Evolutionary conservation across 257 asterid species (phyloP).

Genomic region (Scutellaria baicalensis): DNA sequence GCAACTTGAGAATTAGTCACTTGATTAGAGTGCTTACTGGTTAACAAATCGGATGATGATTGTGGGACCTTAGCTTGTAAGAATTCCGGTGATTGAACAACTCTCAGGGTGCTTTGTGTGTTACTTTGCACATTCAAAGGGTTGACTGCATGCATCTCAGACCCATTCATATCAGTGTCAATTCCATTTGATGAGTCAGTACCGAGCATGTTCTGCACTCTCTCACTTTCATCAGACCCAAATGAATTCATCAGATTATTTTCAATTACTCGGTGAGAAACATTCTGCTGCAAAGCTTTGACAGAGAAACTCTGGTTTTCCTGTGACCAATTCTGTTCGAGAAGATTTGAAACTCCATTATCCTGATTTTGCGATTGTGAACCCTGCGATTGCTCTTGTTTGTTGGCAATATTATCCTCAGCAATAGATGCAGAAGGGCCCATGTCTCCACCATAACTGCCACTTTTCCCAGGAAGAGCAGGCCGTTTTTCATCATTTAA

Average conservation of each 20-base stretch:
- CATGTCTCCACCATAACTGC: conserved; percentile 22
- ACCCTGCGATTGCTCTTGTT: conserved; percentile 23
- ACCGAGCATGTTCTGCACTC: conserved; percentile 9
- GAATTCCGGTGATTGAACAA: conserved; percentile 31
- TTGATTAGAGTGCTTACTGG: conserved; percentile 37
- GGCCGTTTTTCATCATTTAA: conserved; percentile 17
- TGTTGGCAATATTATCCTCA: conserved; percentile 21
- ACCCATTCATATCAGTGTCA: too few species aligned
- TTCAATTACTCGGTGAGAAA: conserved; percentile 27
- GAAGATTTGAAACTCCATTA: conserved; percentile 16
- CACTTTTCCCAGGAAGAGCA: conserved; percentile 19
- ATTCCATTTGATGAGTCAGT: background rate
- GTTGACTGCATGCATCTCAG: conserved; percentile 2
- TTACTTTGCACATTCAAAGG: conserved; percentile 26
- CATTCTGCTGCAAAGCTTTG: conserved; percentile 18
- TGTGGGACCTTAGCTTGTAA: conserved; percentile 28
- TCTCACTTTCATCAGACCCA: conserved; percentile 26
- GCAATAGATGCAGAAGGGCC: conserved; percentile 26
- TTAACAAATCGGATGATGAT: conserved; percentile 21
- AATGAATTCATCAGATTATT: conserved; percentile 21
- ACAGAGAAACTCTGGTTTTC: conserved; percentile 20
- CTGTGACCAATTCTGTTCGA: conserved; percentile 21
- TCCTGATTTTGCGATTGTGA: conserved; percentile 27
- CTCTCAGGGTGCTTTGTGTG: conserved; percentile 28
- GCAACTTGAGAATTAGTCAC: background rate